These are phyloP conservation scores for Primulina tabacum DNA, from an alignment of 257 asterid species.

Conservation along the genomic window DNA sequence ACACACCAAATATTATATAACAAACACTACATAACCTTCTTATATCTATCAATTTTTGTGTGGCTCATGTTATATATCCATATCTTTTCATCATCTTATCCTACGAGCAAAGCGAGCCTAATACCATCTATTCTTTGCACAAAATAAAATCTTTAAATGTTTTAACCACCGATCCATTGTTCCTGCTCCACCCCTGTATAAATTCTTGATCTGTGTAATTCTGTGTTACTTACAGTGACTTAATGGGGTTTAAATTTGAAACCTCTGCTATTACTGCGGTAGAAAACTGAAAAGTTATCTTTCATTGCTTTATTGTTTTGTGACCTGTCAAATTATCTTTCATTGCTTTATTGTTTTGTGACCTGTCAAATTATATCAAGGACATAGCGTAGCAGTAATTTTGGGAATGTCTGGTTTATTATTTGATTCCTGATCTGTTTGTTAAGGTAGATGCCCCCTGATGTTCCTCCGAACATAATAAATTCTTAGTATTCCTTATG, in stretches of 20 bases:
- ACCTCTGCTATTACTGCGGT: background rate
- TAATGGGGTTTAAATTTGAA: background rate
- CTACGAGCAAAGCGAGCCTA: too few species aligned
- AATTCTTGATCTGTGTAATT: background rate
- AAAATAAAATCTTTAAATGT: too few species aligned
- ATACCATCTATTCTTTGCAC: too few species aligned
- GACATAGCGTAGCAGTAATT: too few species aligned
- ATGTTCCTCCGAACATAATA: background rate
- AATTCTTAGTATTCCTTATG: background rate
- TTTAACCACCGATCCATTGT: too few species aligned
- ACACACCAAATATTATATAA: too few species aligned
- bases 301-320: background rate
- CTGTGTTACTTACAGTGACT: background rate
- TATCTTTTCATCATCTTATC: too few species aligned
- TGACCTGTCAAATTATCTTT: background rate
- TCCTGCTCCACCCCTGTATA: background rate
- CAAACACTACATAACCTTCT: too few species aligned
- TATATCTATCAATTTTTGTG: too few species aligned
- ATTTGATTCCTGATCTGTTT: background rate
- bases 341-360: background rate
- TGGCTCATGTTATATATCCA: too few species aligned
- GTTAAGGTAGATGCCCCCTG: background rate
- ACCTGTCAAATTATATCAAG: too few species aligned
- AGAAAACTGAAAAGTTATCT: background rate
- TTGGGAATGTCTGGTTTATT: background rate